A percentile compares a stretch with the other conserved stretches of the same genome.
Evolutionary conservation across 2,329 filamentous ascomycete species (phyloP).

Genomic region (Alternaria dauci): DNA sequence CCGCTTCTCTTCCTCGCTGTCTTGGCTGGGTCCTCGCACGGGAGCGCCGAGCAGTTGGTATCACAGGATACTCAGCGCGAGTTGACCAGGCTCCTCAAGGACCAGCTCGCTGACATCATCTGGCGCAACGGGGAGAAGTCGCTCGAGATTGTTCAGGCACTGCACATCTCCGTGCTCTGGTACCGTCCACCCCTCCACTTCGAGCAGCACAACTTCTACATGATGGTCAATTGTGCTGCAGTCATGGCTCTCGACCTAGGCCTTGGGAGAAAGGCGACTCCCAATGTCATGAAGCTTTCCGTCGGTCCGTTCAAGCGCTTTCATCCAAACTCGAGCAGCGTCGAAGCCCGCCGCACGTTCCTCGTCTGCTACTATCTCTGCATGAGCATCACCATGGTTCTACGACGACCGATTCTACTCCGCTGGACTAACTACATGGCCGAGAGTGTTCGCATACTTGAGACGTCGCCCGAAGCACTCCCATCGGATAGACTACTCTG

Average conservation of each 20-base stretch:
- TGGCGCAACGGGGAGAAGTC: conserved; percentile 81
- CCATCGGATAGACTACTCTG: conserved; percentile 64
- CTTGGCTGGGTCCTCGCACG: conserved; percentile 62
- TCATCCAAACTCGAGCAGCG: conserved; percentile 59
- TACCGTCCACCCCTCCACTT: conserved; percentile 84
- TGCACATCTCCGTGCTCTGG: conserved; percentile 81
- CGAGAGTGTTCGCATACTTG: conserved; percentile 66
- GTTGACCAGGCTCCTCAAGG: conserved; percentile 74
- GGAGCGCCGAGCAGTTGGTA: conserved; percentile 54
- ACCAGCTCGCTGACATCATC: conserved; percentile 75
- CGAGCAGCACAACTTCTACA: conserved; percentile 89
- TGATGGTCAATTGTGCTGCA: conserved; percentile 80
- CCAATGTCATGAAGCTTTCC: conserved; percentile 49
- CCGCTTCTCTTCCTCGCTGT: conserved; percentile 68
- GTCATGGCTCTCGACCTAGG: conserved; percentile 87
- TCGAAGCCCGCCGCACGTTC: conserved; percentile 67
- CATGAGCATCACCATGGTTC: conserved; percentile 65
- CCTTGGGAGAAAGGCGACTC: conserved; percentile 67
- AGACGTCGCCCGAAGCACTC: conserved; percentile 64
- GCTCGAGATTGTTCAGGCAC: conserved; percentile 80
- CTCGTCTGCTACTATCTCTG: conserved; percentile 69
- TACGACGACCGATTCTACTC: conserved; percentile 66
- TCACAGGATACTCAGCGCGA: conserved; percentile 65
- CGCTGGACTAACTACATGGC: conserved; percentile 71
- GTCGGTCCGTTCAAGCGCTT: conserved; percentile 45